Evolutionary conservation across 208 protist species (phyloP).

Genomic region (Spongospora subterranea): DNA sequence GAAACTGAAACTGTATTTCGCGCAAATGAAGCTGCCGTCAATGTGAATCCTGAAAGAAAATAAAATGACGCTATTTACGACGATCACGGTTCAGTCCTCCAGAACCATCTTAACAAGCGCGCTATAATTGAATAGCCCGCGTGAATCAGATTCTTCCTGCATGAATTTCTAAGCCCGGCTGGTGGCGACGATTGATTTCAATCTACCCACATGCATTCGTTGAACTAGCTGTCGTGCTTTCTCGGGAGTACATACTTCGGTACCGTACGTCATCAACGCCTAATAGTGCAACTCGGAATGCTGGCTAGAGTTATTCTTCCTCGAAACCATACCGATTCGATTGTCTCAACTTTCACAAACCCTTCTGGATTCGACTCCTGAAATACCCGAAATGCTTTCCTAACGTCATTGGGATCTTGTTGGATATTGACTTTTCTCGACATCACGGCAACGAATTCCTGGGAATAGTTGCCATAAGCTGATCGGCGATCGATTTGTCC

Average conservation of each 20-base stretch:
- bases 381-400: conserved; percentile 26
- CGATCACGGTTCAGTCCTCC: conserved; percentile 18
- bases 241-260: conserved; percentile 42
- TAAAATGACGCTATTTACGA: too few species aligned
- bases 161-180: neutral
- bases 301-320: neutral
- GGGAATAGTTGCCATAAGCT: neutral
- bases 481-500: neutral
- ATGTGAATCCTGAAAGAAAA: too few species aligned
- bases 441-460: conserved; percentile 46
- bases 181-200: neutral
- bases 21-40: too few species aligned
- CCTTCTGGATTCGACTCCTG: conserved; percentile 14
- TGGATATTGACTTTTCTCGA: conserved; percentile 39
- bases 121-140: conserved; percentile 41
- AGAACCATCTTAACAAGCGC: conserved; percentile 40
- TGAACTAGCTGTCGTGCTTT: conserved; percentile 24
- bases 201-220: neutral
- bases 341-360: conserved; percentile 43
- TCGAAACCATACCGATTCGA: conserved; percentile 28
- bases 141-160: conserved; percentile 32
- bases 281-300: neutral
- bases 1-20: too few species aligned
- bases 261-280: conserved; percentile 18
- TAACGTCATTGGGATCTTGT: conserved; percentile 25